Evolutionary conservation across 2,329 filamentous ascomycete genomes (phyloP).

Genomic region (Aspergillus jensenii): DNA sequence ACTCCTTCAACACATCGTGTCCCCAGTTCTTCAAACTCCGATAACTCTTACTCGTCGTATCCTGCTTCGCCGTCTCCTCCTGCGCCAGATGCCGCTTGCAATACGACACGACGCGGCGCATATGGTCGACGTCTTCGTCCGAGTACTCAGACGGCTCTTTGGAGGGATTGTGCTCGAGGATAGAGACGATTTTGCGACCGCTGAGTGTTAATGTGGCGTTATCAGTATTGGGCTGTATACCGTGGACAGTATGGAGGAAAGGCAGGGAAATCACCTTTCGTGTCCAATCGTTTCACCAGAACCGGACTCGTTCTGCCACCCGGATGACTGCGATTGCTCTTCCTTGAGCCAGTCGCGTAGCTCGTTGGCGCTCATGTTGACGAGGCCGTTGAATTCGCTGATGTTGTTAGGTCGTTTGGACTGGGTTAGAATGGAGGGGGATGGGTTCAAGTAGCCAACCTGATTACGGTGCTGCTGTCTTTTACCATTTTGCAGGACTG

Average conservation of each 20-base stretch:
- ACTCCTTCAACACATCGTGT: slow-evolving; percentile 52
- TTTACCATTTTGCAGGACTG: slow-evolving; percentile 49
- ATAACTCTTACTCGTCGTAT: slow-evolving; percentile 57
- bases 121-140: slow-evolving; percentile 58
- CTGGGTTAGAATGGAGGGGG: not conserved
- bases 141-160: slow-evolving; percentile 59
- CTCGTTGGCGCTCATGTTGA: slow-evolving; percentile 65
- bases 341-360: slow-evolving; percentile 62
- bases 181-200: slow-evolving; percentile 63
- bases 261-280: slow-evolving; percentile 44
- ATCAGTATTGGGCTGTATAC: no score
- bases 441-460: slow-evolving; percentile 31
- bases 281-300: slow-evolving; percentile 64
- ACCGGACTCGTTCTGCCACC: slow-evolving; percentile 58
- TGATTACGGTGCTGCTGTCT: slow-evolving; percentile 51
- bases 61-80: slow-evolving; percentile 58
- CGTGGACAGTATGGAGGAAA: not conserved
- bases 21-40: slow-evolving; percentile 65
- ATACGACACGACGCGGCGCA: slow-evolving; percentile 64
- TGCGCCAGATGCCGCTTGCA: slow-evolving; percentile 67
- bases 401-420: slow-evolving; percentile 29
- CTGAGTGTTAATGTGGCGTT: slow-evolving; percentile 34
- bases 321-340: slow-evolving; percentile 58
- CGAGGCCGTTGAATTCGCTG: slow-evolving; percentile 64
- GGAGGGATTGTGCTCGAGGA: slow-evolving; percentile 61